Percentiles rank a stretch among this genome's conserved stretches.
Evolutionary conservation across 2,329 filamentous ascomycete genomes (phyloP).

Genomic region (Calonectria naviculata): DNA sequence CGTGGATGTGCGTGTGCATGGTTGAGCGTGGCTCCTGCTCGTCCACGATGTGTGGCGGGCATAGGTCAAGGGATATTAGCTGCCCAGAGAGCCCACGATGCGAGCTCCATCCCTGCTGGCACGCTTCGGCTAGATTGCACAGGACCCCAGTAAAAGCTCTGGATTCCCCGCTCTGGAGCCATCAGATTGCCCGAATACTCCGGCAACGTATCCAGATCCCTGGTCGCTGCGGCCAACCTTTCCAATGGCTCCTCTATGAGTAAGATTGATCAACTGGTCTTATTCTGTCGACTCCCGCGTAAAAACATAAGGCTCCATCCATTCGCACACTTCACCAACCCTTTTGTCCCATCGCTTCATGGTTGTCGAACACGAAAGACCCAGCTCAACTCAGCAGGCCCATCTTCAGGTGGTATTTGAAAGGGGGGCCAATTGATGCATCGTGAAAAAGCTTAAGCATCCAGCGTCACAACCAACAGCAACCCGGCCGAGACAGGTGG

Average conservation of each 20-base stretch:
- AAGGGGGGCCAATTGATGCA: neutral
- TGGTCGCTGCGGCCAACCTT: neutral
- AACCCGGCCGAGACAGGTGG: neutral
- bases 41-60: neutral
- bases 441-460: neutral
- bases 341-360: neutral
- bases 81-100: neutral
- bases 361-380: no score
- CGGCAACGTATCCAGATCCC: neutral
- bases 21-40: neutral
- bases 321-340: neutral
- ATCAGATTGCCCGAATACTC: neutral
- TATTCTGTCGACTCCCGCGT: neutral
- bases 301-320: neutral
- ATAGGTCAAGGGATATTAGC: neutral
- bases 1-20: neutral
- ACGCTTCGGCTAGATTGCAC: neutral
- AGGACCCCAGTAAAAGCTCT: neutral
- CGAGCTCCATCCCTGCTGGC: neutral
- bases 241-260: neutral
- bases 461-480: neutral
- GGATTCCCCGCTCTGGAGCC: neutral
- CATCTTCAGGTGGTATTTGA: neutral
- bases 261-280: neutral
- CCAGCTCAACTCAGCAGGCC: no score